Evolutionary conservation across 371 early-diverging fungal genomes (phyloP), one percentile per base, ranked within the genome.

Genomic region (Rhizopus arrhizus): DNA sequence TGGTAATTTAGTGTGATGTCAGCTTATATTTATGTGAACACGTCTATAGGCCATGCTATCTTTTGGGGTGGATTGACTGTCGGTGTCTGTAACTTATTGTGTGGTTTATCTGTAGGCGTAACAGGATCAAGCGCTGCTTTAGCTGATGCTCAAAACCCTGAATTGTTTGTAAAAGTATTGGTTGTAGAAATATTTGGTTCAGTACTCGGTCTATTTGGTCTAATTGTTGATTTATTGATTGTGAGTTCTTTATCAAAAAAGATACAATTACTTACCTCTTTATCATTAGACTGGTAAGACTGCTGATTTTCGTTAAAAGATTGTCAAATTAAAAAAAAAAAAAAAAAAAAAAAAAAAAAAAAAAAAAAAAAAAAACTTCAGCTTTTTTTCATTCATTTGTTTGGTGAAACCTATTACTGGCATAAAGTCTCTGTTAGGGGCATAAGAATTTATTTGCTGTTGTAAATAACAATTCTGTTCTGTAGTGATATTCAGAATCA

Each of bases 41-140:
- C 2, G 22, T 22, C n/a, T 46, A 35, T 68, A 87, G 94, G 94
- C 11, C 95, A 86, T 73, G 89, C 97, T 29, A 74, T 98, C 41
- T 98, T 98, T 76, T 98, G 97, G 97, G 91, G 92, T 53, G 98
- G 98, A 36, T 72, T 97, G 68, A 95, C 95, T 8, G 97, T 97
- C 34, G 98, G 98, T 62, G 56, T 96, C 10, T 89, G 95, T 61
- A 95, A 98, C 77, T 72, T 98, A 47, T 82, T 93, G 42, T 98
- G 98, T 69, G 98, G 97, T 41, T 73, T 98, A 12, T 88, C 91
- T 15, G 96, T 98, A n/a, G 98, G 98, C 32, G 82, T 96, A 55
- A 92, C 94, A 16, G 98, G 98, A 45, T 88, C 91, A 50, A 91
- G 91, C 54, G 95, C 96, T 46, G 97, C 95, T 11, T 74, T 97